phyloP scores from a whole-genome alignment of 2,329 filamentous ascomycete species.

The Aurifilum marmelostoma region DNA sequence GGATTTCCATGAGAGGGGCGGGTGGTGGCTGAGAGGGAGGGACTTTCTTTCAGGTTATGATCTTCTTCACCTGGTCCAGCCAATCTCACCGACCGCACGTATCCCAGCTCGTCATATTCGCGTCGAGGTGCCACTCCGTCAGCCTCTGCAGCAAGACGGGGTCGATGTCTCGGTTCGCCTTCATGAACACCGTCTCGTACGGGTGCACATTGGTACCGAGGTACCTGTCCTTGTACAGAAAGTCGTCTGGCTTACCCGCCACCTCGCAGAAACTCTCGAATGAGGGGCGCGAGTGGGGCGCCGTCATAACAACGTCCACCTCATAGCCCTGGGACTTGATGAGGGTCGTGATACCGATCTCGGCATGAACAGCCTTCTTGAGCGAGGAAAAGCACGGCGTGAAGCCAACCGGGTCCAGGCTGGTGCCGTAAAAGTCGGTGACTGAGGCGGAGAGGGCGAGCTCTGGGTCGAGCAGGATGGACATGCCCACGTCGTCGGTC shows the following conservation, averaged over 20 bases:
- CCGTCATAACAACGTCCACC: constrained; percentile 38
- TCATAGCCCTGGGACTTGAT: constrained; percentile 37
- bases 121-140: constrained; percentile 38
- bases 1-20: background rate
- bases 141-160: constrained; percentile 35
- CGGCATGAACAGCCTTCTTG: constrained; percentile 34
- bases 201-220: constrained; percentile 42
- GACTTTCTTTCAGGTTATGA: background rate
- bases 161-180: constrained; percentile 40
- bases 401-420: constrained; percentile 33
- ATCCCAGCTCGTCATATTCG: constrained; percentile 35
- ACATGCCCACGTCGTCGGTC: constrained; percentile 40
- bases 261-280: constrained; percentile 26
- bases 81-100: constrained; percentile 27
- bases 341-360: constrained; percentile 35
- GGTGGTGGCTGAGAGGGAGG: background rate
- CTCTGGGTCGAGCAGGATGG: constrained; percentile 37
- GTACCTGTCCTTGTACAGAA: constrained; percentile 35
- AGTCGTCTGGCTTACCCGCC: constrained; percentile 31
- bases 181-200: constrained; percentile 44
- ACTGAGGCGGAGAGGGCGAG: constrained; percentile 30
- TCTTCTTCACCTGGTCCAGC: background rate
- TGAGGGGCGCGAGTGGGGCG: constrained; percentile 32
- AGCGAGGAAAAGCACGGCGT: constrained; percentile 35
- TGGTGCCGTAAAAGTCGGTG: constrained; percentile 31